Base-by-base conservation (phyloP, 202 grass and related monocot species). In the Zizania palustris region DNA sequence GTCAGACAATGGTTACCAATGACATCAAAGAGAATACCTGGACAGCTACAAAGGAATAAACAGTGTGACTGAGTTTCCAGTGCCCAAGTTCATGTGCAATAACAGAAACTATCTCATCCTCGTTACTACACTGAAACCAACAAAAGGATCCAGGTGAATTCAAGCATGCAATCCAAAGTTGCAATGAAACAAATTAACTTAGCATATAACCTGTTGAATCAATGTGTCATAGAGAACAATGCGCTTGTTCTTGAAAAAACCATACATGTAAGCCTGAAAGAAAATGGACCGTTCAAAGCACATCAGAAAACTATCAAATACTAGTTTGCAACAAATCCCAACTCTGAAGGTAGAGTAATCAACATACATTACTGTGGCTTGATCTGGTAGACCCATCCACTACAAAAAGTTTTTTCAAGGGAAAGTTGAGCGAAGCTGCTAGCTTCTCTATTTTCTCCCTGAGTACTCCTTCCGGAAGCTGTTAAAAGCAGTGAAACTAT, bases 161-260 rank as follows among this genome's bases (percentile, higher is more conserved):
- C 19, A 57, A 41, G 45, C 3, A 21, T 65, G 76, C 50, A 72
- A 73, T 73, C 41, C 37, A 74, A 63, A 51, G 38, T 71, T 53
- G 11, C 41, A 73, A 80, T 35, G 14, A 48, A 72, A 71, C 22
- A 66, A 63, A 70, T 28, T 45, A 60, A 48, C 11, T 71, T 37
- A 57, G 37, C 18, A 74, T 51, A 65, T 35, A 76, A 99, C 96
- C 96, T 99, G 96, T 62, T 99, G 96, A 88, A 99, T 85, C 85
- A 99, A 89, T 63, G 96, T 99, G 85, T 99, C 96, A 66, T 99
- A 99, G 16, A 96, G 92, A 82, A 99, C 92, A 77, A 99, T 99
- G 33, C 96, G 89, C 66, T 99, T 99, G 54, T 99, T 99, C 84
- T 99, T 99, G 79, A 96, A 96, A 78, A 99, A 96, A 4, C 96